These are phyloP conservation scores for Huntiella savannae DNA, from an alignment of 2,329 filamentous ascomycete species.

Conservation along the genomic window DNA sequence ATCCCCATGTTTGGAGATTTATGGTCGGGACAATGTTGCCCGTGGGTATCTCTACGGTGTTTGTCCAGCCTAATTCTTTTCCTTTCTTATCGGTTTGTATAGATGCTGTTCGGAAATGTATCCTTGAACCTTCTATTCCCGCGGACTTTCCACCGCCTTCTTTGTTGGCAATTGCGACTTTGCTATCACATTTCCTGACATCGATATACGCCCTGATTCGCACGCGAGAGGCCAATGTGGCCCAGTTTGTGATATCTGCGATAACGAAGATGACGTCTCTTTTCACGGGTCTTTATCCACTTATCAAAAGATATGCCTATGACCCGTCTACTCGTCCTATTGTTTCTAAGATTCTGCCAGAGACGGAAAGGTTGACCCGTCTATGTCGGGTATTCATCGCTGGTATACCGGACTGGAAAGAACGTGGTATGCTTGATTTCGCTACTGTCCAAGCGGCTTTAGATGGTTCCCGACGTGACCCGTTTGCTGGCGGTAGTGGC, in stretches of 20 bases:
- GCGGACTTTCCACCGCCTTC: constrained; percentile 1
- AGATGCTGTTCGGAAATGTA: constrained; percentile 21
- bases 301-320: constrained; percentile 2
- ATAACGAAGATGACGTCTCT: not conserved
- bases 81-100: constrained; percentile 32
- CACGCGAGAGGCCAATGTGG: not conserved
- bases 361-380: not conserved
- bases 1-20: constrained; percentile 24
- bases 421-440: too few relatives aligned
- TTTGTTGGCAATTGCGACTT: not conserved
- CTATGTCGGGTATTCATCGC: not conserved
- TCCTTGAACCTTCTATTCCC: not conserved
- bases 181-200: not conserved
- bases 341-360: not conserved
- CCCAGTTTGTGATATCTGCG: constrained; percentile 1
- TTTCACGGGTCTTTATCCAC: not conserved
- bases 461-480: too few relatives aligned
- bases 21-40: constrained; percentile 34
- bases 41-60: constrained; percentile 26
- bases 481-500: too few relatives aligned
- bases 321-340: not conserved
- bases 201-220: constrained; percentile 7
- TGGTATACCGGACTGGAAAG: not conserved
- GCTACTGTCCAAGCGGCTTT: too few relatives aligned
- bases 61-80: constrained; percentile 21